phyloP scores from a whole-genome alignment of 768 basidiomycete species.

The Zangia roseola region DNA sequence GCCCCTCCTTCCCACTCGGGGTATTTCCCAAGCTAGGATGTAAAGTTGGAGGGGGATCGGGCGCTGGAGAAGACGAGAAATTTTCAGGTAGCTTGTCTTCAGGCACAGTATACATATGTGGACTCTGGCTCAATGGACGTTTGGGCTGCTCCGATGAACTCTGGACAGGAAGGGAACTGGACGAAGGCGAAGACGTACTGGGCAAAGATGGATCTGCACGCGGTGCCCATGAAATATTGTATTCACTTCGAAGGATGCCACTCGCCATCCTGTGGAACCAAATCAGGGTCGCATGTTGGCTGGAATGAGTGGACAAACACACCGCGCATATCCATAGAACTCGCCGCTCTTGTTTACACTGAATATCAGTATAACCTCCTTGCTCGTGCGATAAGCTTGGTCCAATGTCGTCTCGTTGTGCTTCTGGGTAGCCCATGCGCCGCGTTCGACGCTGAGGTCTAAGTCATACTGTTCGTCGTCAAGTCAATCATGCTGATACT shows the following conservation, averaged over 20 bases:
- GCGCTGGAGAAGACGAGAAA: constrained; percentile 35
- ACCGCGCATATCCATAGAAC: constrained; percentile 92
- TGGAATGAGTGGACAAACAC: constrained; percentile 21
- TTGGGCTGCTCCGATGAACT: constrained; percentile 13
- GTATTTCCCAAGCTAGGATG: constrained; percentile 35
- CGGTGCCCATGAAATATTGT: constrained; percentile 57
- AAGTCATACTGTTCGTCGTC: constrained; percentile 58
- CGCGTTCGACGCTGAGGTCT: constrained; percentile 73
- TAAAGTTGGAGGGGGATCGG: constrained; percentile 58
- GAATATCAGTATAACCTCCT: constrained; percentile 87
- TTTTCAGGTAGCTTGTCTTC: constrained; percentile 45
- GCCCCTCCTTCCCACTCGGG: not conserved
- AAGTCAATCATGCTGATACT: not conserved
- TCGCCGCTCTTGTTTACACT: constrained; percentile 93
- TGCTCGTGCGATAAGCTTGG: constrained; percentile 88
- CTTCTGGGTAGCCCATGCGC: constrained; percentile 89
- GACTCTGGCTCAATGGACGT: constrained; percentile 6
- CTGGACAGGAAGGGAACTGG: constrained; percentile 10
- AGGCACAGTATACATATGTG: constrained; percentile 33
- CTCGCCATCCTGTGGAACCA: constrained; percentile 56
- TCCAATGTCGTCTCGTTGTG: constrained; percentile 92
- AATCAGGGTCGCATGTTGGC: constrained; percentile 4
- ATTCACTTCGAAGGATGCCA: constrained; percentile 52
- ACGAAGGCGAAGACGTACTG: constrained; percentile 28
- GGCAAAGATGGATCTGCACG: constrained; percentile 34